Percentiles rank a stretch among this genome's conserved stretches.
phyloP scores from a whole-genome alignment of 805 yeast species.

The Kluyveromyces aestuarii region DNA sequence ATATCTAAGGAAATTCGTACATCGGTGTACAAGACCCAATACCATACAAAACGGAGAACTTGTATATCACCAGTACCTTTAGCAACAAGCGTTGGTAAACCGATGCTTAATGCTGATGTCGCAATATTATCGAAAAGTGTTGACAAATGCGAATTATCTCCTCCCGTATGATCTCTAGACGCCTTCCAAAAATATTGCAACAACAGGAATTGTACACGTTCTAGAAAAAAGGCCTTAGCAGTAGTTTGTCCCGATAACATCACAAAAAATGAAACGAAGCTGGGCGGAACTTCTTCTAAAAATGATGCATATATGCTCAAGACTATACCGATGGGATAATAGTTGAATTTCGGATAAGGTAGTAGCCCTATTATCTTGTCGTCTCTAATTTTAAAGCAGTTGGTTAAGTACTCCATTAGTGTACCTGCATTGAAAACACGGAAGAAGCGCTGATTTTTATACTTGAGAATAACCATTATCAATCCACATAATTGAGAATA shows the following conservation, averaged over 20 bases:
- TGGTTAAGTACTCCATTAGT: not conserved
- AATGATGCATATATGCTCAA: constrained; percentile 15
- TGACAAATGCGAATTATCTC: constrained; percentile 18
- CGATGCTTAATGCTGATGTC: constrained; percentile 14
- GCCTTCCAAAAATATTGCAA: constrained; percentile 13
- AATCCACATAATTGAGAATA: constrained; percentile 9
- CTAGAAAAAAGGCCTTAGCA: constrained; percentile 21
- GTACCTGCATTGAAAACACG: not conserved
- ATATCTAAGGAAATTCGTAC: constrained; percentile 14
- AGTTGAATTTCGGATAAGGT: constrained; percentile 14
- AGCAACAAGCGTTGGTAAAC: constrained; percentile 17
- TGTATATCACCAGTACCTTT: constrained; percentile 10
- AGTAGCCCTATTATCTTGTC: not conserved
- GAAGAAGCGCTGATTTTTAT: not conserved
- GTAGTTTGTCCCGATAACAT: constrained; percentile 21
- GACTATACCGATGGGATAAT: constrained; percentile 22
- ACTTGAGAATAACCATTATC: not conserved
- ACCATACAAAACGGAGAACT: constrained; percentile 20
- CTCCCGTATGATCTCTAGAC: constrained; percentile 11
- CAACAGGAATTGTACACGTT: constrained; percentile 21
- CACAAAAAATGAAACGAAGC: constrained; percentile 13
- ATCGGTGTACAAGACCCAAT: constrained; percentile 19
- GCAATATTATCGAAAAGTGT: constrained; percentile 9
- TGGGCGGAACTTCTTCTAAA: constrained; percentile 10
- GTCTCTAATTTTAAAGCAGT: not conserved